Evolutionary conservation across 164 flowering plant genomes (phyloP), one percentile per base, ranked within the genome.

Genomic region (Tetrastigma voinierianum): DNA sequence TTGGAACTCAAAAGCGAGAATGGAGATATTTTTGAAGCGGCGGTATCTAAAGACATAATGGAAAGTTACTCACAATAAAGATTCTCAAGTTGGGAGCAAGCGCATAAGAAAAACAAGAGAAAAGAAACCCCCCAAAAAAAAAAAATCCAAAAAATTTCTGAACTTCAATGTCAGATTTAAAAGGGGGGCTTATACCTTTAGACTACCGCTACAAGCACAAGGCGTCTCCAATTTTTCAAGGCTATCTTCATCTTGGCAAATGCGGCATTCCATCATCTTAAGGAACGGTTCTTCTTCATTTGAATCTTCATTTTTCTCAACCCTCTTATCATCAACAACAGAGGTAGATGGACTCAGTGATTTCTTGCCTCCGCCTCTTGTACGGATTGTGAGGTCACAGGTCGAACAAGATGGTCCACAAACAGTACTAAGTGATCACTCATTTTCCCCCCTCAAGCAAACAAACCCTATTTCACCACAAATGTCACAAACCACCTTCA

Each of bases 181-280:
- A 25, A 25, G 40, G 40, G 57, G 21, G 13, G 2, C n/a, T n/a
- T 23, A 67, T 70, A 74, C 82, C 86, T 81, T 85, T 45, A 85
- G 80, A 64, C 87, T 85, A 46, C n/a, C n/a, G n/a, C 76, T 78
- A 67, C 89, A 85, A 60, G 77, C 81, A 72, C 89, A 85, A 20
- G 89, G 89, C 10, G n/a, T n/a, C n/a, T 83, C 89, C 64, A 85
- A 72, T 59, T 81, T 81, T 20, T 16, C 40, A n/a, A n/a, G n/a
- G n/a, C n/a, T n/a, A 69, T 83, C 87, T 67, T 85, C 89, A 23
- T 85, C 89, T 77, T 85, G 89, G 68, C 89, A 85, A 76, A 85
- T 85, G 46, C 89, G 83, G 72, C 89, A 85, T 62, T 83, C 90
- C n/a, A 70, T 86, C 66, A 48, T 44, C 64, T 64, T 74, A 77